These are phyloP conservation scores for Penicillium maclennaniae DNA, from an alignment of 495 filamentous ascomycete species.

Conservation along the genomic window DNA sequence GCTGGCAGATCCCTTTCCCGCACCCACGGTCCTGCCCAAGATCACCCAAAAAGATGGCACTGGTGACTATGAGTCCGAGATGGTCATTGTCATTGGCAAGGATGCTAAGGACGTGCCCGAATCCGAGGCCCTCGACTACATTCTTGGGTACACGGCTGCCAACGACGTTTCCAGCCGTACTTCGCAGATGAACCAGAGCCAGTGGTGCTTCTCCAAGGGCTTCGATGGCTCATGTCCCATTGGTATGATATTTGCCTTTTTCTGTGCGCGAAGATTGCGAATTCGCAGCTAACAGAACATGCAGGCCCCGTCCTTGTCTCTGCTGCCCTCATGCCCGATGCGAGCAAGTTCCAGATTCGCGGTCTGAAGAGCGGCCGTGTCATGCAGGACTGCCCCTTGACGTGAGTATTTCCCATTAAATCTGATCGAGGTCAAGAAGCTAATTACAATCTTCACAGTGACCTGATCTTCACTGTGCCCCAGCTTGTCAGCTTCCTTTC, in stretches of 20 bases:
- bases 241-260: slow-evolving; percentile 38
- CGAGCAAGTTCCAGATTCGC: slow-evolving; percentile 58
- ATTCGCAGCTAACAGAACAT: not conserved
- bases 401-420: slow-evolving; percentile 21
- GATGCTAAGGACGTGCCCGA: slow-evolving; percentile 65
- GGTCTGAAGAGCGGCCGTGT: slow-evolving; percentile 66
- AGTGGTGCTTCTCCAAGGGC: slow-evolving; percentile 80
- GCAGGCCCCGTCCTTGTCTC: slow-evolving; percentile 54
- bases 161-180: slow-evolving; percentile 80
- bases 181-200: slow-evolving; percentile 72
- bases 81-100: slow-evolving; percentile 73
- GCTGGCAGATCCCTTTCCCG: slow-evolving; percentile 64
- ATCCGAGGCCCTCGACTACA: slow-evolving; percentile 65
- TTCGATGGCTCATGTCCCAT: slow-evolving; percentile 79
- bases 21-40: slow-evolving; percentile 60
- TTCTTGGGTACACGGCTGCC: slow-evolving; percentile 75
- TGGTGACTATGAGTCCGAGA: slow-evolving; percentile 81
- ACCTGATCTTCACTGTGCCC: slow-evolving; percentile 75
- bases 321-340: slow-evolving; percentile 54
- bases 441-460: slow-evolving; percentile 30
- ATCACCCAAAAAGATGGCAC: slow-evolving; percentile 51
- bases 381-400: slow-evolving; percentile 60
- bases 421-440: not conserved
- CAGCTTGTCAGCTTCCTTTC: slow-evolving; percentile 71
- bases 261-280: not conserved